Base-by-base conservation (phyloP, 192 early-diverging fungal genomes). In the Coemansia furcata region DNA sequence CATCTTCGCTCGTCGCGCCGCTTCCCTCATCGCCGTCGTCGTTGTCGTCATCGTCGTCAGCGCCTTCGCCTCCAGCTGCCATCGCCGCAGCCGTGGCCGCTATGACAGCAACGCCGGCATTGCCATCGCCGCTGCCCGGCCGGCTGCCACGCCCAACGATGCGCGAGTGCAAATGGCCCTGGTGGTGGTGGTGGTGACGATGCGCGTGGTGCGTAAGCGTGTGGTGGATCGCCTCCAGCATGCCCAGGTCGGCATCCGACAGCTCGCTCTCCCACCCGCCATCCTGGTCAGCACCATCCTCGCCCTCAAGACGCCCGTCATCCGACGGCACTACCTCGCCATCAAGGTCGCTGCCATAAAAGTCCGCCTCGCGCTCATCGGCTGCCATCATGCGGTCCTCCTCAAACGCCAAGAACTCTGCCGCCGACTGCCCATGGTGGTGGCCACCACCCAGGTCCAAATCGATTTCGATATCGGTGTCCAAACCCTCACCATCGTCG, bases 341-440 rank as follows among this genome's bases (percentile, higher is more conserved):
- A 6, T 87, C 86, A 2, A 81, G 67, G 33, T 86, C 89, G 52
- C 85, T 85, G 23, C 86, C 87, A 14, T 86, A 88, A 1, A 83
- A 83, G 8, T 86, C 85, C 6, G 80, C 84, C 4, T 74, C 86
- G 10, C 84, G 87, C 36, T 84, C 85, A 39, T 87, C 85, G 39
- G 73, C 84, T 7, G 82, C 67, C 61, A 88, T 78, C 66, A 85
- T 83, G 47, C 86, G 85, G 65, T 73, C 84, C 42, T 83, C 75
- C 14, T 86, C 85, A 11, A 60, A 60, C 35, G 33, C 35, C 36
- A 60, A 33, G n/a, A 60, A 60, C 14, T 60, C 58, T 19, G 58
- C 58, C 4, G 37, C 58, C 35, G 33, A 36, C 58, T 37, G 58
- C 19, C 35, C 58, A 60, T 12, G 54, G 6, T 32, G 54, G 36